These are phyloP conservation scores for Scutellaria barbata DNA, from an alignment of 257 asterid species.

Conservation along the genomic window DNA sequence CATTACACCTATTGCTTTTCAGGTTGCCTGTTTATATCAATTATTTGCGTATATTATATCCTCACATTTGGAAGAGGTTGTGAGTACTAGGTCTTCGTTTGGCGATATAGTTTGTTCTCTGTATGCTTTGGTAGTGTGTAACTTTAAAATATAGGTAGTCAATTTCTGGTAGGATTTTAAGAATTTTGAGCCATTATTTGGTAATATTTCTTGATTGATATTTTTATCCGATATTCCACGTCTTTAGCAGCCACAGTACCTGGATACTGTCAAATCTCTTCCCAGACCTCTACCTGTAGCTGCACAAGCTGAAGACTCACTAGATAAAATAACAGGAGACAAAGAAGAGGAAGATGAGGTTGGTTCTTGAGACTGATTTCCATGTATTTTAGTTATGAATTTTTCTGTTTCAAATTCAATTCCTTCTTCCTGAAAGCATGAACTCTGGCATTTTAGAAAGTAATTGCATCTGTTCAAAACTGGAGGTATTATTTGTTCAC, in stretches of 20 bases:
- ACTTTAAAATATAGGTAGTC: not conserved
- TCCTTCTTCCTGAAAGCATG: slow-evolving; percentile 15
- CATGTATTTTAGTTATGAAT: slow-evolving; percentile 21
- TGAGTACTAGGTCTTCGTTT: not conserved
- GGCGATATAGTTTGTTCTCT: not conserved
- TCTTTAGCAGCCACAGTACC: slow-evolving; percentile 60
- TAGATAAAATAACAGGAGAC: slow-evolving; percentile 48
- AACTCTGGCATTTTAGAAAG: not conserved
- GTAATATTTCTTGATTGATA: not conserved
- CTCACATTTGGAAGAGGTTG: not conserved
- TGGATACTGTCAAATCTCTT: slow-evolving; percentile 69
- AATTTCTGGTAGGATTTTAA: slow-evolving; percentile 4
- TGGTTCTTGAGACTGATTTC: slow-evolving; percentile 38
- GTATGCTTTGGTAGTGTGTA: not conserved
- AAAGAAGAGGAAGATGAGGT: slow-evolving; percentile 80
- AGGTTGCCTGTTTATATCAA: slow-evolving; percentile 12
- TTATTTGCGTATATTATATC: not conserved
- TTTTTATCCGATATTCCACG: slow-evolving; percentile 29
- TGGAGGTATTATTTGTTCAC: not conserved
- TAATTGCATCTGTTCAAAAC: not conserved
- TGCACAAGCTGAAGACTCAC: slow-evolving; percentile 53
- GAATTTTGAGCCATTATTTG: slow-evolving; percentile 1
- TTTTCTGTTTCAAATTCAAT: slow-evolving; percentile 15
- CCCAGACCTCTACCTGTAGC: slow-evolving; percentile 84
- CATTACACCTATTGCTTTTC: slow-evolving; percentile 5